Conservation (phyloP, 2,329 filamentous ascomycete genomes). For the Arthrobotrys megalospora region DNA sequence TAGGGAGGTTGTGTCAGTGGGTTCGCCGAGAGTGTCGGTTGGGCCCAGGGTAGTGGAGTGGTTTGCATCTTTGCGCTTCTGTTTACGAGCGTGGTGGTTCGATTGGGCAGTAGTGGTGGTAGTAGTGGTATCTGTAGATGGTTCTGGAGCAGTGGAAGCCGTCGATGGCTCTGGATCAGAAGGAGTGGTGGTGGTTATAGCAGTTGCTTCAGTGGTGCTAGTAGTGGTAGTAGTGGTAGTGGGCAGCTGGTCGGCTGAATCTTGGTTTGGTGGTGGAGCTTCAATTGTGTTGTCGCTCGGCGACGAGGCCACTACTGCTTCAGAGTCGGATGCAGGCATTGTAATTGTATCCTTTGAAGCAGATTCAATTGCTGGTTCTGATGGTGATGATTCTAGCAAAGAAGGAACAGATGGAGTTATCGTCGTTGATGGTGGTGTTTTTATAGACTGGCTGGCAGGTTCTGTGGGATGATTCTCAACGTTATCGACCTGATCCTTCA, state of each 20-base stretch:
- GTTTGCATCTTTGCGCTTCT: conserved; percentile 59
- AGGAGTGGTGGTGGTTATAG: not conserved
- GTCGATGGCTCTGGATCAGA: not conserved
- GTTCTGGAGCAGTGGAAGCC: not conserved
- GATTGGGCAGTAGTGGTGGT: conserved; percentile 49
- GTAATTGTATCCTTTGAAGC: conserved; percentile 6
- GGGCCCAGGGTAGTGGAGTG: conserved; percentile 67
- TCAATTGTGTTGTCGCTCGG: conserved; percentile 11
- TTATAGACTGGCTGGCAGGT: conserved; percentile 24
- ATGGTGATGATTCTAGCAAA: not conserved
- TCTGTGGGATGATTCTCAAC: conserved; percentile 29
- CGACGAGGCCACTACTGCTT: not conserved
- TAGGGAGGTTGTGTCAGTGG: conserved; percentile 78
- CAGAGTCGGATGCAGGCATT: conserved; percentile 4
- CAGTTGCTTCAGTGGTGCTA: conserved; percentile 5
- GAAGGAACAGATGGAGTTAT: not conserved
- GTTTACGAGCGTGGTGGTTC: conserved; percentile 53
- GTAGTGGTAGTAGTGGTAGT: too few relatives aligned
- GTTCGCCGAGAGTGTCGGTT: conserved; percentile 78
- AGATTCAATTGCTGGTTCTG: conserved; percentile 5
- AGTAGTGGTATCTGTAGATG: not conserved
- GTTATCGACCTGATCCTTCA: conserved; percentile 36
- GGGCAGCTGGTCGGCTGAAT: conserved; percentile 1
- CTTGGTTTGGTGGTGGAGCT: conserved; percentile 2
- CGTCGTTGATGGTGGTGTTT: conserved; percentile 14